phyloP scores from a whole-genome alignment of 1,139 yeast genomes.

The Candida labiduridarum region DNA sequence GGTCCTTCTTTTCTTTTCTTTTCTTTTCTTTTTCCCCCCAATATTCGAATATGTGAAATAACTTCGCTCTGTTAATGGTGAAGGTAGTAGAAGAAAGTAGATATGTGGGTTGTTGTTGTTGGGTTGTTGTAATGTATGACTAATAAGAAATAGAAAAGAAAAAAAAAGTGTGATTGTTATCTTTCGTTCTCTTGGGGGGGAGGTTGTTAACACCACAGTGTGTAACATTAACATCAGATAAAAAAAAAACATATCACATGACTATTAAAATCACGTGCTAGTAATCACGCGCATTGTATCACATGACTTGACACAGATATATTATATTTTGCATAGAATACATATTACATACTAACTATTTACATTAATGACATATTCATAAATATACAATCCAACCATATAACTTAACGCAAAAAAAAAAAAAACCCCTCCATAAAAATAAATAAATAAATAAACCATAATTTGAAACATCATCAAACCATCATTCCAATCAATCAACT shows the following conservation, averaged over 20 bases:
- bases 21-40: neutral
- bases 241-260: neutral
- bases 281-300: neutral
- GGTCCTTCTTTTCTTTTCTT: neutral
- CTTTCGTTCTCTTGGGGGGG: neutral
- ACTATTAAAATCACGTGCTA: neutral
- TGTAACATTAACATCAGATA: neutral
- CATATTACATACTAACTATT: no score
- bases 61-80: neutral
- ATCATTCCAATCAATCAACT: neutral
- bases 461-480: neutral
- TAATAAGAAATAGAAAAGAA: neutral
- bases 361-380: neutral
- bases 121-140: neutral
- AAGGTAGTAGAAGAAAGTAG: neutral
- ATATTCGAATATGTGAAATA: neutral
- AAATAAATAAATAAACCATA: neutral
- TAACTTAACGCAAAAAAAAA: neutral
- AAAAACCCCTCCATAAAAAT: no score
- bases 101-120: neutral
- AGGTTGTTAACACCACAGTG: neutral
- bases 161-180: constrained; percentile 3
- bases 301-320: no score
- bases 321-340: no score
- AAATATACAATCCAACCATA: neutral